Conservation (phyloP, 768 basidiomycete genomes). For the Trametes villosa region DNA sequence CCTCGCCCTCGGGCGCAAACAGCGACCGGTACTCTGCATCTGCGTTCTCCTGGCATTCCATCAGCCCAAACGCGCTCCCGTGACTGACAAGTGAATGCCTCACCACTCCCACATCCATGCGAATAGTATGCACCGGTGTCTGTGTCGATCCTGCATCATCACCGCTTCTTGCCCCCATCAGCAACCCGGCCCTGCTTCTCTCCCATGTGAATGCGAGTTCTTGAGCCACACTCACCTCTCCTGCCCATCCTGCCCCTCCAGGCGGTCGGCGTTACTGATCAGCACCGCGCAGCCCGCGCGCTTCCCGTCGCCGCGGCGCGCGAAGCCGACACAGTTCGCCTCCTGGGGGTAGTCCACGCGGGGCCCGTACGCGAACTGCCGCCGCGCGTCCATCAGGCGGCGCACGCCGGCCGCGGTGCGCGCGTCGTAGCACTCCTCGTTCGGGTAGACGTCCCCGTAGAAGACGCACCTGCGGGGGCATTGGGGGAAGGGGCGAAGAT, state of each 20-base stretch:
- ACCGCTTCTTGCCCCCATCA: slow-evolving; percentile 38
- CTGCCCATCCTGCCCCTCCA: neutral
- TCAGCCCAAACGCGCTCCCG: slow-evolving; percentile 30
- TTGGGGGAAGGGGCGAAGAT: neutral
- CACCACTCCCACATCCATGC: slow-evolving; percentile 64
- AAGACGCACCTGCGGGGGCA: slow-evolving; percentile 70
- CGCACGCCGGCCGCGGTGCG: slow-evolving; percentile 53
- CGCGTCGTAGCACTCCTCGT: slow-evolving; percentile 66
- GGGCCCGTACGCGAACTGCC: slow-evolving; percentile 67
- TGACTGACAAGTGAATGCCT: slow-evolving; percentile 30
- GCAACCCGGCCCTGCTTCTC: too few species aligned
- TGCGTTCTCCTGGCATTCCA: slow-evolving; percentile 31
- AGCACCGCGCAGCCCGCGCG: slow-evolving; percentile 72
- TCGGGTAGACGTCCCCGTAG: slow-evolving; percentile 82
- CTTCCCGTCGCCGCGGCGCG: slow-evolving; percentile 60
- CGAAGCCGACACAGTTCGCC: slow-evolving; percentile 75
- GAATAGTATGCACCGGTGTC: slow-evolving; percentile 36
- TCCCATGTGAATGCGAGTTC: neutral
- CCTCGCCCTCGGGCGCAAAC: slow-evolving; percentile 47
- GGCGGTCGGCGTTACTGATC: slow-evolving; percentile 54
- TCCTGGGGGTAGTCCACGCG: slow-evolving; percentile 62
- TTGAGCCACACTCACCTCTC: slow-evolving; percentile 11
- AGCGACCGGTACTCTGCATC: slow-evolving; percentile 50
- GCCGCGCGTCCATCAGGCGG: slow-evolving; percentile 63
- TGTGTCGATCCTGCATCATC: slow-evolving; percentile 28